Conservation (phyloP, 805 yeast species). For the Candida pini region DNA sequence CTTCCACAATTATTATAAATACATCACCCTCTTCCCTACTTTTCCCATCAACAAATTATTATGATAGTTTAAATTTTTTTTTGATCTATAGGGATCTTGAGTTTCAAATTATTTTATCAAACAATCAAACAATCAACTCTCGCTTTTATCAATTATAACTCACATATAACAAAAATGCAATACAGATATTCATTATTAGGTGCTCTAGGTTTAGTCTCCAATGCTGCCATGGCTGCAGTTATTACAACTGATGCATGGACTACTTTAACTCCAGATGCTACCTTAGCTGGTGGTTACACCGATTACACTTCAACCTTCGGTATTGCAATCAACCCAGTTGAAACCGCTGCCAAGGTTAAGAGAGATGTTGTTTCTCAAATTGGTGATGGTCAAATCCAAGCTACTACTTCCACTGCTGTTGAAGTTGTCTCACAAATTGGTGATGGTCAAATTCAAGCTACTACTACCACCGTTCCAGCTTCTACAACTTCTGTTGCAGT, state of each 20-base stretch:
- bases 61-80: no score
- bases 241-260: slow-evolving; percentile 67
- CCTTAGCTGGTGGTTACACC: slow-evolving; percentile 50
- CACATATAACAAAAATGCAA: slow-evolving; percentile 33
- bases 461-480: slow-evolving; percentile 32
- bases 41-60: no score
- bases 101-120: no score
- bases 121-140: no score
- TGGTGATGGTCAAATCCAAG: slow-evolving; percentile 45
- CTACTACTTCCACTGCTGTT: slow-evolving; percentile 26
- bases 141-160: no score
- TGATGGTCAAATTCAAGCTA: slow-evolving; percentile 45
- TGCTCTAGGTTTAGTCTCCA: slow-evolving; percentile 40
- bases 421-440: slow-evolving; percentile 32
- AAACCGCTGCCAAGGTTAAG: slow-evolving; percentile 28
- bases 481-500: slow-evolving; percentile 23
- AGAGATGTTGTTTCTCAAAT: slow-evolving; percentile 34
- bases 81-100: no score
- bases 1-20: no score
- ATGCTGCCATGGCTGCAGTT: slow-evolving; percentile 52
- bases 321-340: slow-evolving; percentile 55
- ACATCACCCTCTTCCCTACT: no score
- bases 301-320: slow-evolving; percentile 57
- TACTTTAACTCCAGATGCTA: slow-evolving; percentile 60
- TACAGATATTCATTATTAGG: slow-evolving; percentile 33